Percentiles rank a stretch among this genome's conserved stretches.
These are phyloP conservation scores for Pseudogymnoascus verrucosus DNA, from an alignment of 2,329 filamentous ascomycete species.

Conservation along the genomic window DNA sequence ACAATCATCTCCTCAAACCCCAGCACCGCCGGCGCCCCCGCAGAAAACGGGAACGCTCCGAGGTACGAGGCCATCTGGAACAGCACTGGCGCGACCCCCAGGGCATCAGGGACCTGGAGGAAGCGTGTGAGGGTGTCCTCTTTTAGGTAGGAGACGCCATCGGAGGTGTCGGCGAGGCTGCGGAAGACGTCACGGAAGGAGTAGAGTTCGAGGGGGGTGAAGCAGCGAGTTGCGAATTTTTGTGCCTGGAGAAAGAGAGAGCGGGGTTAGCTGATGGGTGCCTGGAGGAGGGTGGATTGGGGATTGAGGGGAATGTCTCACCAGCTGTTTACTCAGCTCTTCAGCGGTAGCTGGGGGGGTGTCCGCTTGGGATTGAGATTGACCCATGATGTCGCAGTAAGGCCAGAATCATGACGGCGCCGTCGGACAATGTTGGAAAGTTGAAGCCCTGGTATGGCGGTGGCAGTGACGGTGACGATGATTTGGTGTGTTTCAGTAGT, in stretches of 20 bases:
- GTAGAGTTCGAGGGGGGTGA: conserved; percentile 63
- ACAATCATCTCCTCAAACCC: conserved; percentile 64
- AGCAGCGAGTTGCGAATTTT: conserved; percentile 62
- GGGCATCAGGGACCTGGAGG: conserved; percentile 63
- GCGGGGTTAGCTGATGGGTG: background rate
- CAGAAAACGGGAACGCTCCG: conserved; percentile 65
- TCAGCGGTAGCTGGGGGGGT: conserved; percentile 22
- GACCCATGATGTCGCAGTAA: conserved; percentile 24
- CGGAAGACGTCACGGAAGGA: conserved; percentile 67
- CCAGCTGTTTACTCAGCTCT: conserved; percentile 27
- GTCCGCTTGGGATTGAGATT: conserved; percentile 25
- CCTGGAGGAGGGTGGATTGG: background rate
- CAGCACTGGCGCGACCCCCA: conserved; percentile 58
- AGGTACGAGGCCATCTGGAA: conserved; percentile 66
- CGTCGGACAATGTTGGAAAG: background rate
- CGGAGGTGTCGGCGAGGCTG: conserved; percentile 57
- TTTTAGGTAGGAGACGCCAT: conserved; percentile 56
- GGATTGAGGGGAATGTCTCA: conserved; percentile 13
- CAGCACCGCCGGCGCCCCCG: conserved; percentile 61
- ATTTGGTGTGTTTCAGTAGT: background rate
- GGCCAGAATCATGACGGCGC: background rate
- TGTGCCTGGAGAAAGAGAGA: conserved; percentile 38
- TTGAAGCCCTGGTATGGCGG: background rate
- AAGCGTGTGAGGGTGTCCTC: conserved; percentile 64
- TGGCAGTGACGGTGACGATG: too few relatives aligned